phyloP scores from a whole-genome alignment of 108 stramenopile genomes.

The Skeletonema tropicum region DNA sequence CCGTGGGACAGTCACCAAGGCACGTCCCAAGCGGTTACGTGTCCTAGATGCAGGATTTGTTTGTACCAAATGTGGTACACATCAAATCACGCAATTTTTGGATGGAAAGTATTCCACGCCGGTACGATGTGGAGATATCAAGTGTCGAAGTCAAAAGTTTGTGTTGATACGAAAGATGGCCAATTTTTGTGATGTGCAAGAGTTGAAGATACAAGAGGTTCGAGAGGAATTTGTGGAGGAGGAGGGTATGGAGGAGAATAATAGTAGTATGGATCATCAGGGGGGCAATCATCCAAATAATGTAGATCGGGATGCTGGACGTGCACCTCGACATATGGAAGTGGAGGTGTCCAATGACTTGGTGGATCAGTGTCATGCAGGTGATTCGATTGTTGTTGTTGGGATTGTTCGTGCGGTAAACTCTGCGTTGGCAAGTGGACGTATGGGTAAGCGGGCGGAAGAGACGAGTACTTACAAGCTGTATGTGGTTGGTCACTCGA shows the following conservation, averaged over 20 bases:
- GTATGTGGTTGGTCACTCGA: slow-evolving; percentile 88
- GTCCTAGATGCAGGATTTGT: slow-evolving; percentile 75
- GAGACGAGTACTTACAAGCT: slow-evolving; percentile 89
- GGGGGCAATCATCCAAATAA: background rate
- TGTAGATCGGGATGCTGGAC: slow-evolving; percentile 65
- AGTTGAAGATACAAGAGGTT: slow-evolving; percentile 91
- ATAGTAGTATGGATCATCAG: background rate
- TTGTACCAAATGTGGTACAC: slow-evolving; percentile 85
- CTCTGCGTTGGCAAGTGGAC: slow-evolving; percentile 83
- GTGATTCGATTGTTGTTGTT: slow-evolving; percentile 91
- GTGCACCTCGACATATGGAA: slow-evolving; percentile 87
- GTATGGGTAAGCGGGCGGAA: slow-evolving; percentile 80
- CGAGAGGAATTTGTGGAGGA: slow-evolving; percentile 75
- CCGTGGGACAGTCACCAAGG: slow-evolving; percentile 92
- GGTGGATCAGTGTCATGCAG: slow-evolving; percentile 94
- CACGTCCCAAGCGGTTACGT: slow-evolving; percentile 86
- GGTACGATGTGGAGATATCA: slow-evolving; percentile 63
- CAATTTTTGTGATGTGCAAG: slow-evolving; percentile 91
- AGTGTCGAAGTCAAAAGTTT: slow-evolving; percentile 70
- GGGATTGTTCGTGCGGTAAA: slow-evolving; percentile 91
- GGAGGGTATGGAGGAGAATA: slow-evolving; percentile 8
- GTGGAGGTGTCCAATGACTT: slow-evolving; percentile 88
- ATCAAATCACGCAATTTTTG: slow-evolving; percentile 60
- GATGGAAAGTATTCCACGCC: slow-evolving; percentile 78
- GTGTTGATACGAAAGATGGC: slow-evolving; percentile 76